phyloP scores from a whole-genome alignment of 2,329 filamentous ascomycete genomes.

The Allantophomopsis lycopodina region DNA sequence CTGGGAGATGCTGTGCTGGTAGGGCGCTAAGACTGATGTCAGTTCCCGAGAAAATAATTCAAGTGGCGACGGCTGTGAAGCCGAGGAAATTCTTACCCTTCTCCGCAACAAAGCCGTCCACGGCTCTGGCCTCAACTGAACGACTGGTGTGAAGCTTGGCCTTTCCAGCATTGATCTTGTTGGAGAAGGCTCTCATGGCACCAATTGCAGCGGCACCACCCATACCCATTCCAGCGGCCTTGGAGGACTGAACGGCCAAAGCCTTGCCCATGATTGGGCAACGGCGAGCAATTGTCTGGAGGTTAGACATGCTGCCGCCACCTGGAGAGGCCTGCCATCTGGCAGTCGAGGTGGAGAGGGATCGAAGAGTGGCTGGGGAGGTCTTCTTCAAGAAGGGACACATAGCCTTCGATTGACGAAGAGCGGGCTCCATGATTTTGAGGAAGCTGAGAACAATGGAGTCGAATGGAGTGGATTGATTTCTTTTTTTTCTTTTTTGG shows the following conservation, averaged over 20 bases:
- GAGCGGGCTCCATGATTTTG: constrained; percentile 71
- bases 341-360: constrained; percentile 64
- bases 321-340: constrained; percentile 52
- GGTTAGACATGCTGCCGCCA: constrained; percentile 90
- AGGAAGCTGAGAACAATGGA: background rate
- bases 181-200: constrained; percentile 34
- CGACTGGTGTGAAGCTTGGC: constrained; percentile 73
- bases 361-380: constrained; percentile 79
- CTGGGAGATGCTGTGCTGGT: constrained; percentile 7
- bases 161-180: constrained; percentile 38
- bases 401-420: constrained; percentile 91
- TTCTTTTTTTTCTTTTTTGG: too few relatives aligned
- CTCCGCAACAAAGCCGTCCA: constrained; percentile 37
- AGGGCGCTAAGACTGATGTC: constrained; percentile 5
- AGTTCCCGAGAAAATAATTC: too few relatives aligned
- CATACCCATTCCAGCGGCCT: constrained; percentile 28
- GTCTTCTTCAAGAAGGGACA: constrained; percentile 96
- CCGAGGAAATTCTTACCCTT: too few relatives aligned
- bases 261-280: constrained; percentile 99
- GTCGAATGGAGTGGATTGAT: background rate
- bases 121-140: constrained; percentile 62
- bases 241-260: constrained; percentile 68
- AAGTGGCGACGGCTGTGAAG: too few relatives aligned
- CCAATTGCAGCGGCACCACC: constrained; percentile 28
- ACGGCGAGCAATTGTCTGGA: constrained; percentile 85